Base-by-base conservation (phyloP, 148 eudicot species). In the Polygonum aviculare region DNA sequence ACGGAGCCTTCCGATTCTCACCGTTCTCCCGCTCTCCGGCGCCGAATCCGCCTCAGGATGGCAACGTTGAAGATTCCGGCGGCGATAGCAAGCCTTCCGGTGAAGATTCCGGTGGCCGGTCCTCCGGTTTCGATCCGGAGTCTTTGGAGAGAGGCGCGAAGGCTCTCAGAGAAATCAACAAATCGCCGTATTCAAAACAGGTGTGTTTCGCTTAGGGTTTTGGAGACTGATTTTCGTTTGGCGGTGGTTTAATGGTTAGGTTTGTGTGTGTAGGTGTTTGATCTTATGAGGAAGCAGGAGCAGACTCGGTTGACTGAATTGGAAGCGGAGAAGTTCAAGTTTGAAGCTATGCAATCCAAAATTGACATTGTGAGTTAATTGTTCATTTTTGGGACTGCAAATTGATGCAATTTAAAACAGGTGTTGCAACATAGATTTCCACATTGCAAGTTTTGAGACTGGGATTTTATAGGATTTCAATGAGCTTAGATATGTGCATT, bases 271-370 rank as follows among this genome's bases (percentile, higher is more conserved):
- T 78, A 95, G 99, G 90, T 95, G 2, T 88, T 90, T 78, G 90
- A 89, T 21, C 51, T 89, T 7, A 95, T 88, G 97, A 88, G 96
- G 60, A 82, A 86, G 88, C 99, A 92, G 83, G 99, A 95, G 78
- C 82, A 88, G 75, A 82, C 84, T 54, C 86, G 97, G n/a, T 84
- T 87, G 71, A 76, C 90, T 9, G 97, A 95, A 75, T 59, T 95
- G 80, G 94, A 83, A 12, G 91, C 85, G 0, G 97, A 95, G 83
- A 95, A 93, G 71, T 82, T 78, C 11, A 85, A 88, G 74, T 82
- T 78, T 33, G 87, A 78, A 70, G 88, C 92, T 21, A 75, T 86
- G 76, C 94, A 90, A 78, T n/a, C 86, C 54, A 86, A 88, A 50
- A 74, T 59, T 33, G 94, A 81, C 59, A 87, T 90, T 45, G 99